These are phyloP conservation scores for Hymenoscyphus occultus DNA, from an alignment of 2,329 filamentous ascomycete genomes.

Conservation along the genomic window DNA sequence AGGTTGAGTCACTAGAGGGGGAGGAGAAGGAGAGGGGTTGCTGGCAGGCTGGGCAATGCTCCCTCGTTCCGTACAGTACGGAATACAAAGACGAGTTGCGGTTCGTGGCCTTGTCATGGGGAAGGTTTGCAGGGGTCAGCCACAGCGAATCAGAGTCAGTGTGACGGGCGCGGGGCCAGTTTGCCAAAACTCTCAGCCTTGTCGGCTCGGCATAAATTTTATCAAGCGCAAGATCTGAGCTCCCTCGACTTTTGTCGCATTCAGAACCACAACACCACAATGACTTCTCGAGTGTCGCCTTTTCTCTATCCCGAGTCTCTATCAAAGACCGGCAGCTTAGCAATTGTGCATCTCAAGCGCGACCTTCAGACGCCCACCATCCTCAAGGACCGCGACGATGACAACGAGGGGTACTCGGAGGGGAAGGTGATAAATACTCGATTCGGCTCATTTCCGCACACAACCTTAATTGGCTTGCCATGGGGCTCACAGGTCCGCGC, in stretches of 20 bases:
- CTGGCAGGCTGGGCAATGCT: too few relatives aligned
- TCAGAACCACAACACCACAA: slow-evolving; percentile 17
- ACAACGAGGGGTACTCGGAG: slow-evolving; percentile 69
- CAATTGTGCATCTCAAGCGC: slow-evolving; percentile 83
- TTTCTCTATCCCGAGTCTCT: slow-evolving; percentile 70
- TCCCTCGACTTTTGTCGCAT: background rate
- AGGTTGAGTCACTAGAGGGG: slow-evolving; percentile 3
- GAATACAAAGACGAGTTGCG: background rate
- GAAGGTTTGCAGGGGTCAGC: background rate
- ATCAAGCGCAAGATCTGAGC: background rate
- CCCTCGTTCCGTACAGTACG: too few relatives aligned
- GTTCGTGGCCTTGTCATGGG: background rate
- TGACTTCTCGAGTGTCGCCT: slow-evolving; percentile 53
- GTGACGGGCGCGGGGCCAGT: background rate
- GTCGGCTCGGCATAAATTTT: background rate
- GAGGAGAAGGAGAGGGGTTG: background rate
- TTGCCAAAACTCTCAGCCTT: slow-evolving; percentile 14
- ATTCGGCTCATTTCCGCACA: slow-evolving; percentile 87
- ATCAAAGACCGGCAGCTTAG: slow-evolving; percentile 65
- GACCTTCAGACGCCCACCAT: slow-evolving; percentile 79
- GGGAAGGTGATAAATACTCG: slow-evolving; percentile 84
- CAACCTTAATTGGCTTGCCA: slow-evolving; percentile 70
- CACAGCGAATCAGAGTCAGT: background rate
- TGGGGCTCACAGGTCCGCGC: slow-evolving; percentile 94
- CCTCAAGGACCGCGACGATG: slow-evolving; percentile 58